These are phyloP conservation scores for Backusella luteola DNA, from an alignment of 192 early-diverging fungal genomes.

Conservation along the genomic window DNA sequence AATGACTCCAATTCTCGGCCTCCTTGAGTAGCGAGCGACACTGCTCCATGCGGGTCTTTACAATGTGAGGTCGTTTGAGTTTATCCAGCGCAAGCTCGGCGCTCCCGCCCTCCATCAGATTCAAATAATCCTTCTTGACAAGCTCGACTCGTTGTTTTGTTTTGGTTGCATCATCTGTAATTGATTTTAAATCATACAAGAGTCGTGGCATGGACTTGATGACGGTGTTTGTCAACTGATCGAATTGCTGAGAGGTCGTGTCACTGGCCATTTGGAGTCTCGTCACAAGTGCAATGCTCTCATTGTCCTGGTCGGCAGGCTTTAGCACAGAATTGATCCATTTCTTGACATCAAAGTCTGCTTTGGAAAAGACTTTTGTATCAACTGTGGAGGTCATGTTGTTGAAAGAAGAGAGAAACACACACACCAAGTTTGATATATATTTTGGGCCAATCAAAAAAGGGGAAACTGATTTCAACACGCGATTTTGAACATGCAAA, in stretches of 20 bases:
- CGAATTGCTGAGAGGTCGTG: constrained; percentile 54
- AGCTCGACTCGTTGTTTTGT: constrained; percentile 45
- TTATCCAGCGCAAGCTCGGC: constrained; percentile 56
- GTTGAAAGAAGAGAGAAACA: neutral
- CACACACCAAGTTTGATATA: neutral
- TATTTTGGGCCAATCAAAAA: neutral
- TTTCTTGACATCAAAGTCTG: constrained; percentile 60
- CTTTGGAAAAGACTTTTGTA: constrained; percentile 12
- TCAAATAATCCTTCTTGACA: constrained; percentile 42
- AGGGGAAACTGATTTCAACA: neutral
- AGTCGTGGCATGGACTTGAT: constrained; percentile 59
- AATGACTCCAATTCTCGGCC: constrained; percentile 78
- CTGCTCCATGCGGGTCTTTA: constrained; percentile 66
- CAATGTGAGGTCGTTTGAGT: constrained; percentile 60
- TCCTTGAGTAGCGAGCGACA: constrained; percentile 62
- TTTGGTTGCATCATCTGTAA: constrained; percentile 49
- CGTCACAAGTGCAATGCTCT: constrained; percentile 51
- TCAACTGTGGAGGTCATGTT: constrained; percentile 13
- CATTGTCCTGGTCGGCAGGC: constrained; percentile 29
- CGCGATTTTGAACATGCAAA: neutral
- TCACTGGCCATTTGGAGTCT: constrained; percentile 58
- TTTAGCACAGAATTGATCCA: constrained; percentile 63
- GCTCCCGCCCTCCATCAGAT: constrained; percentile 30
- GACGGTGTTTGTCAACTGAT: constrained; percentile 52
- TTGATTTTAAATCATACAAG: constrained; percentile 58